Conservation (phyloP, 352 stramenopile species). For the Stephanocyclus meneghinianus region DNA sequence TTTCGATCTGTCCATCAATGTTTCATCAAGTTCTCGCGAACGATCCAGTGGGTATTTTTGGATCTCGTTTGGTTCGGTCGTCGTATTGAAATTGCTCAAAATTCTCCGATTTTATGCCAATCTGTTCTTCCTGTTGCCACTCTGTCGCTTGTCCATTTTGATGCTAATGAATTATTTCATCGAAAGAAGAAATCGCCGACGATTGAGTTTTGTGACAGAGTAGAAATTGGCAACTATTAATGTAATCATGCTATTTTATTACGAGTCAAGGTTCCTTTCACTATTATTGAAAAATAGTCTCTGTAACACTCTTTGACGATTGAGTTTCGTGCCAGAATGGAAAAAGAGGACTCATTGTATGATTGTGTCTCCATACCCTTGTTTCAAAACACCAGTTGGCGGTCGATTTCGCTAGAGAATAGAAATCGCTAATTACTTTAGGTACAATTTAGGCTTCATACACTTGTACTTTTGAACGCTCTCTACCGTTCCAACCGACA, state of each 20-base stretch:
- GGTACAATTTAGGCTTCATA: no score
- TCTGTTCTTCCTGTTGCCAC: conserved; percentile 65
- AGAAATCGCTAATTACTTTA: no score
- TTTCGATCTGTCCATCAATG: conserved; percentile 32
- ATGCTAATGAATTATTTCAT: conserved; percentile 40
- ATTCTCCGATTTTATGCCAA: conserved; percentile 70
- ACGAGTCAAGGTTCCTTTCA: no score
- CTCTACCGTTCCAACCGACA: not conserved
- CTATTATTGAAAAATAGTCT: no score
- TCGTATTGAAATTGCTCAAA: conserved; percentile 56
- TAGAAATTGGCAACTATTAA: not conserved
- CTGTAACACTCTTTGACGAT: no score
- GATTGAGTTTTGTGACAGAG: conserved; percentile 28
- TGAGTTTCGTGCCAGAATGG: no score
- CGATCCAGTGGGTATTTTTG: conserved; percentile 17
- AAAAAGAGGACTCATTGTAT: no score
- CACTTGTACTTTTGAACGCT: no score
- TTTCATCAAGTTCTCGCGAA: not conserved
- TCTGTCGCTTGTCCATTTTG: conserved; percentile 50
- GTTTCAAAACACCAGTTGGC: no score
- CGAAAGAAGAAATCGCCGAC: conserved; percentile 31
- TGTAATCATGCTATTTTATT: not conserved
- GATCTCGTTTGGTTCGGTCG: conserved; percentile 28
- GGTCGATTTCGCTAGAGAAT: no score
- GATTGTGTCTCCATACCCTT: no score